phyloP scores from a whole-genome alignment of 805 yeast species.

The Candida sanyiensis region DNA sequence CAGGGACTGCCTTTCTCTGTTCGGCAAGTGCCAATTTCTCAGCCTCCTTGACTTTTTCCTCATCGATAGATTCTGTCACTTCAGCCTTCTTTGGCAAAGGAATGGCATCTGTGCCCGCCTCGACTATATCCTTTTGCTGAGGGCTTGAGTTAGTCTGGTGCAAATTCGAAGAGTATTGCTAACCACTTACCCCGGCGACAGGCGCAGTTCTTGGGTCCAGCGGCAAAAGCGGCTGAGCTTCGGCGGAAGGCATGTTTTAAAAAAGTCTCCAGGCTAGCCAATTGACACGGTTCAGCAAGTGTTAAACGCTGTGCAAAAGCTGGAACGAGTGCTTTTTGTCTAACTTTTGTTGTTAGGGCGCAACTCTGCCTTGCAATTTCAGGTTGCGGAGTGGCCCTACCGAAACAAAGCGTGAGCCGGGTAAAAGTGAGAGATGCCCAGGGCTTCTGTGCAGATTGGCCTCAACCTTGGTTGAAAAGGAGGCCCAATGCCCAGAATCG shows the following conservation, averaged over 20 bases:
- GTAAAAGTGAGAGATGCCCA: not conserved
- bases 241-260: not conserved
- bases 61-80: conserved; percentile 17
- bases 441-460: not conserved
- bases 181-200: conserved; percentile 17
- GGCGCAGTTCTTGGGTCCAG: conserved; percentile 15
- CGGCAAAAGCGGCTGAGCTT: conserved; percentile 13
- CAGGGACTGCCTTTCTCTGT: conserved; percentile 47
- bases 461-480: too few species aligned
- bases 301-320: too few species aligned
- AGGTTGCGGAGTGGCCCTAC: conserved; percentile 1
- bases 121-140: conserved; percentile 21
- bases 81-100: conserved; percentile 3
- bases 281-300: not conserved
- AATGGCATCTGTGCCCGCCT: conserved; percentile 9
- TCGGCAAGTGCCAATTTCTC: conserved; percentile 23
- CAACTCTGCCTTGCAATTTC: not conserved
- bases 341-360: not conserved
- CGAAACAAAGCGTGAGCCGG: not conserved
- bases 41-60: conserved; percentile 20
- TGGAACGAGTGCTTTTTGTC: not conserved
- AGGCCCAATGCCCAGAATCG: too few species aligned
- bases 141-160: conserved; percentile 11
- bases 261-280: not conserved
- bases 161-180: not conserved